These are phyloP conservation scores for Blastosporella zonata DNA, from an alignment of 1,284 basidiomycete genomes.

Conservation along the genomic window DNA sequence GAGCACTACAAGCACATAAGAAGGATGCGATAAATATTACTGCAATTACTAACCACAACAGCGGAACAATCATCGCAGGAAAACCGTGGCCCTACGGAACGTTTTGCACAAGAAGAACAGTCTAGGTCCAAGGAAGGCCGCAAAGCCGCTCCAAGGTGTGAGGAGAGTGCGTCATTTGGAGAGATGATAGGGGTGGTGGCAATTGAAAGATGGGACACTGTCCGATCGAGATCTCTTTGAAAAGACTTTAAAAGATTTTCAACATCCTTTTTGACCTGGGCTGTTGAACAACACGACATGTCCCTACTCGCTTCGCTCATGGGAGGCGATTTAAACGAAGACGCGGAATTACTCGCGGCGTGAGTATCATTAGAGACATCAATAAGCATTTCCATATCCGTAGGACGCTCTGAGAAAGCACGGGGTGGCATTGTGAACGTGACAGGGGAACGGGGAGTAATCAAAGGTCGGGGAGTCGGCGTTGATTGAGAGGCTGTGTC, in stretches of 20 bases:
- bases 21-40: not conserved
- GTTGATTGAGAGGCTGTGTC: not conserved
- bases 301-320: slow-evolving; percentile 20
- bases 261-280: slow-evolving; percentile 53
- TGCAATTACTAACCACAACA: slow-evolving; percentile 29
- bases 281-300: slow-evolving; percentile 47
- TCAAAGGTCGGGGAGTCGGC: slow-evolving; percentile 20
- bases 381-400: slow-evolving; percentile 27
- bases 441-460: slow-evolving; percentile 37
- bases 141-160: not conserved
- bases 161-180: not conserved
- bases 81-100: slow-evolving; percentile 37
- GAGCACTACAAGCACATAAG: slow-evolving; percentile 27
- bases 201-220: slow-evolving; percentile 47
- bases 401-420: slow-evolving; percentile 20
- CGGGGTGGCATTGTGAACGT: slow-evolving; percentile 28
- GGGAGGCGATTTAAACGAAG: slow-evolving; percentile 7
- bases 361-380: not conserved
- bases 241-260: slow-evolving; percentile 55
- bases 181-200: slow-evolving; percentile 3
- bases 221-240: slow-evolving; percentile 52
- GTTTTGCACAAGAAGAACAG: slow-evolving; percentile 41
- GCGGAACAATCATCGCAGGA: slow-evolving; percentile 40
- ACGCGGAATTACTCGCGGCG: not conserved
- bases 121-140: slow-evolving; percentile 16